Conservation (phyloP, 2,329 filamentous ascomycete species). For the Didymella segeticola region DNA sequence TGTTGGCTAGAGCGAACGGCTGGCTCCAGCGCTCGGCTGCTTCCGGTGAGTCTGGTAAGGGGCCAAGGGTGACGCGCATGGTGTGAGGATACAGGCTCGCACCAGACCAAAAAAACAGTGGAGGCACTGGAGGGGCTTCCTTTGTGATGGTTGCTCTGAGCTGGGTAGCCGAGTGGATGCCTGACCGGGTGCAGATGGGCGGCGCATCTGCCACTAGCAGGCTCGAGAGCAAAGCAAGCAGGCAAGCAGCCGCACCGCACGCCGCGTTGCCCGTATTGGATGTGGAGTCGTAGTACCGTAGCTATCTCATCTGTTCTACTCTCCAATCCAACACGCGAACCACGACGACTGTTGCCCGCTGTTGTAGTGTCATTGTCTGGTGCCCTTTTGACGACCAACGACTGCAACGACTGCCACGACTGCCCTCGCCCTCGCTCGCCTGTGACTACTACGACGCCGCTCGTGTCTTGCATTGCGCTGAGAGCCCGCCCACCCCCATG, state of each 20-base stretch:
- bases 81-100: neutral
- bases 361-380: no score
- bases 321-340: no score
- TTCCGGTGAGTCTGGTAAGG: constrained; percentile 8
- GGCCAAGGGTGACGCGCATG: constrained; percentile 6
- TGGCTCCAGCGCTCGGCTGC: neutral
- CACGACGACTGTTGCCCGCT: no score
- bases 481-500: constrained; percentile 17
- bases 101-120: constrained; percentile 8
- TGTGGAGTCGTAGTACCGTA: no score
- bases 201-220: constrained; percentile 16
- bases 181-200: constrained; percentile 16
- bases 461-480: constrained; percentile 16
- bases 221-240: constrained; percentile 21
- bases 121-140: constrained; percentile 14
- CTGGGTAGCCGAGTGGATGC: constrained; percentile 7
- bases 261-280: no score
- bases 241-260: constrained; percentile 16
- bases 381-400: constrained; percentile 17
- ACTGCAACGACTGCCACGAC: no score
- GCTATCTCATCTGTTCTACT: no score
- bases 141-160: constrained; percentile 15
- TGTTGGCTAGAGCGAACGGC: neutral
- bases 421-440: no score
- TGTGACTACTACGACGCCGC: no score